Conservation (phyloP, 1,284 basidiomycete species). For the Tilletia caries region DNA sequence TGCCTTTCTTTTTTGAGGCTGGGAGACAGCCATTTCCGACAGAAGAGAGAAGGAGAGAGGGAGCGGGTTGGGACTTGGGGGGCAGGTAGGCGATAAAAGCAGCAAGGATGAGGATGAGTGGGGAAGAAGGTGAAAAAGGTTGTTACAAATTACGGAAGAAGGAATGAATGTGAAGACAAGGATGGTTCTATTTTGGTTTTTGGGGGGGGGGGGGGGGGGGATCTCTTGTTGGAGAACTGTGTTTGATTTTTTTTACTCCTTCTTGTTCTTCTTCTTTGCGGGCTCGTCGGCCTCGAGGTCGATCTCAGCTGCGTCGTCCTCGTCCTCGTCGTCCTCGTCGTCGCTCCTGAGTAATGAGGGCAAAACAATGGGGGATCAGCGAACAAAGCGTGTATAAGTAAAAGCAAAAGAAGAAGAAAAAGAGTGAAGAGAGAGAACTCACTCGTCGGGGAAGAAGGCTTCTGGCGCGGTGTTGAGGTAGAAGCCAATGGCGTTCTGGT, state of each 20-base stretch:
- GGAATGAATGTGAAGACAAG: background rate
- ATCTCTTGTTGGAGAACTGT: too few relatives aligned
- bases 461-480: slow-evolving; percentile 29
- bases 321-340: slow-evolving; percentile 44
- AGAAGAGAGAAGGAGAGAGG: background rate
- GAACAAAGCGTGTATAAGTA: background rate
- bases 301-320: slow-evolving; percentile 44
- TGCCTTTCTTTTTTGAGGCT: background rate
- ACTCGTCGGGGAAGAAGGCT: slow-evolving; percentile 13
- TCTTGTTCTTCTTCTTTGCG: slow-evolving; percentile 46
- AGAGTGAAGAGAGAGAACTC: slow-evolving; percentile 20
- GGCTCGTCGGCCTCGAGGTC: slow-evolving; percentile 46
- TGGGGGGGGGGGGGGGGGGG: background rate
- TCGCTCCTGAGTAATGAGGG: slow-evolving; percentile 41
- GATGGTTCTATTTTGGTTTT: too few relatives aligned
- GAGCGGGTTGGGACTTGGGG: too few relatives aligned
- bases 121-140: background rate
- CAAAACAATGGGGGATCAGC: background rate
- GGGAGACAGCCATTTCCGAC: background rate
- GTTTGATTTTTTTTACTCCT: slow-evolving; percentile 23
- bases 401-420: slow-evolving; percentile 27
- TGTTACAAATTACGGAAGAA: too few relatives aligned
- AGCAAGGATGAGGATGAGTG: background rate
- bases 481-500: slow-evolving; percentile 46
- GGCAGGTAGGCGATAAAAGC: background rate